Conservation (phyloP, 192 early-diverging fungal species). For the Backusella liffmaniae region DNA sequence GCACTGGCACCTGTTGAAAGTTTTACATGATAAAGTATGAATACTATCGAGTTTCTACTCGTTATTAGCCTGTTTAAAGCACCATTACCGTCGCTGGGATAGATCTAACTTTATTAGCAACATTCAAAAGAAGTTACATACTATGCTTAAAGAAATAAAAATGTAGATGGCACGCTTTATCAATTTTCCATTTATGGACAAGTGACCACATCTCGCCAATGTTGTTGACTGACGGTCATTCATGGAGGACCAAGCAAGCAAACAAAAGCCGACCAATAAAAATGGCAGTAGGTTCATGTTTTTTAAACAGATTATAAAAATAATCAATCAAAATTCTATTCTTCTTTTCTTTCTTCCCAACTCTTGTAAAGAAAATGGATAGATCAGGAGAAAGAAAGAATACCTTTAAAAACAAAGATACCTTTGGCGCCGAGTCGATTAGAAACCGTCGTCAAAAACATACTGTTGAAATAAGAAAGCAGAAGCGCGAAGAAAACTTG, state of each 20-base stretch:
- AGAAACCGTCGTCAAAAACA: slow-evolving; percentile 90
- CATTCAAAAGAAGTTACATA: too few species aligned
- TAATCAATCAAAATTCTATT: neutral
- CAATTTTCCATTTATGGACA: too few species aligned
- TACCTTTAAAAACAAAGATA: slow-evolving; percentile 85
- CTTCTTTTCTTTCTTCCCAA: neutral
- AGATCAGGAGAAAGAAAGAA: slow-evolving; percentile 59
- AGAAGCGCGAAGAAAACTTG: slow-evolving; percentile 91
- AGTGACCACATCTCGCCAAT: too few species aligned
- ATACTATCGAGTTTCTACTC: too few species aligned
- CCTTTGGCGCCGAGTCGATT: slow-evolving; percentile 86
- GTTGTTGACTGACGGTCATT: too few species aligned
- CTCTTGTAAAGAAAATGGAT: slow-evolving; percentile 38
- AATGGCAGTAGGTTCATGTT: neutral
- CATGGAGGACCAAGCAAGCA: neutral
- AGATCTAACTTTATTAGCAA: too few species aligned
- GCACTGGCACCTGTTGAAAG: neutral
- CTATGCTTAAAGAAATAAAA: too few species aligned
- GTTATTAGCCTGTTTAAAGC: too few species aligned
- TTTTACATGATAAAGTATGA: too few species aligned
- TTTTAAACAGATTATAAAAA: neutral
- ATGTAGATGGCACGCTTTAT: too few species aligned
- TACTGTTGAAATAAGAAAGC: slow-evolving; percentile 89
- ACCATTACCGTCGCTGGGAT: too few species aligned
- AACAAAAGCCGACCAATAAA: slow-evolving; percentile 1